Conservation (phyloP, 2,329 filamentous ascomycete genomes). For the Rhynchosporium secalis region DNA sequence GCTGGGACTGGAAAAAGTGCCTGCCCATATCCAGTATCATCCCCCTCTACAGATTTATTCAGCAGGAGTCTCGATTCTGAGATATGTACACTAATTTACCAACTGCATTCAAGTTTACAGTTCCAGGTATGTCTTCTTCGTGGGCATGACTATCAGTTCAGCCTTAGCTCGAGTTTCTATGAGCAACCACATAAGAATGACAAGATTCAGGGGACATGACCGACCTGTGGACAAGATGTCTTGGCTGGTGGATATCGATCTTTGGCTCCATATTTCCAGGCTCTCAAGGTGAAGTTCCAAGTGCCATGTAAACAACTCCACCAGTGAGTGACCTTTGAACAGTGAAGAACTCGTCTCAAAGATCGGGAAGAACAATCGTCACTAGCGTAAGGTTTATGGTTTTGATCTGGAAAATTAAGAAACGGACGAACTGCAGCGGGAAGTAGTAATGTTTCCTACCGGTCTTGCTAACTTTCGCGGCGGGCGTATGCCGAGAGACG, state of each 20-base stretch:
- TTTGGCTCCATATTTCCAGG: constrained; percentile 10
- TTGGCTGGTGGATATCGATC: constrained; percentile 1
- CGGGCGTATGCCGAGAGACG: no score
- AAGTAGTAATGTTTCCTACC: no score
- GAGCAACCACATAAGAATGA: background rate
- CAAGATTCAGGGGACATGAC: background rate
- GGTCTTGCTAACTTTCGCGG: no score
- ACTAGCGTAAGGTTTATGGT: no score
- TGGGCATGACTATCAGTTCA: constrained; percentile 50
- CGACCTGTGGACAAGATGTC: constrained; percentile 20
- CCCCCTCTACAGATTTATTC: constrained; percentile 47
- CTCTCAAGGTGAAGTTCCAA: no score
- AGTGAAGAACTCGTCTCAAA: no score
- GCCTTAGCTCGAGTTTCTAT: background rate
- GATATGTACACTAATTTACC: constrained; percentile 30
- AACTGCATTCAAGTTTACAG: constrained; percentile 51
- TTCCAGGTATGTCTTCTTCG: constrained; percentile 57
- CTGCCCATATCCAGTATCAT: constrained; percentile 60
- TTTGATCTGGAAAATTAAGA: no score
- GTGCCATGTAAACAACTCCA: no score
- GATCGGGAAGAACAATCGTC: no score
- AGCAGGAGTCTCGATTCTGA: background rate
- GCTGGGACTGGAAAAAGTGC: constrained; percentile 61
- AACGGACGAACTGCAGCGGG: no score
- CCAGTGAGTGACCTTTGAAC: no score